These are phyloP conservation scores for Aspergillus hancockii DNA, from an alignment of 495 filamentous ascomycete genomes.

Conservation along the genomic window DNA sequence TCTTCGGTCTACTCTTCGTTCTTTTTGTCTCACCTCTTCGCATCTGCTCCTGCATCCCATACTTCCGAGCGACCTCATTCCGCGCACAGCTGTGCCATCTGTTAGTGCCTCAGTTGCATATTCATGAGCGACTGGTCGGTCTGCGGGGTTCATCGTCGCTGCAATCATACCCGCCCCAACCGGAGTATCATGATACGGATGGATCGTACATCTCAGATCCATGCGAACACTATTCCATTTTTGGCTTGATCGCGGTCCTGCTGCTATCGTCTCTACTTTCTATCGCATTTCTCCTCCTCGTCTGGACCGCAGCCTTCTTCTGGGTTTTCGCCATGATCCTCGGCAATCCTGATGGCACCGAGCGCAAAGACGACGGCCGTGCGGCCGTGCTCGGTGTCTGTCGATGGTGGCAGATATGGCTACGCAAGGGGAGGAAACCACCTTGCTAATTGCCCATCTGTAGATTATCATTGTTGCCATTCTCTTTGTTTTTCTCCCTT, in stretches of 20 bases:
- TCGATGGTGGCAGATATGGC: constrained; percentile 63
- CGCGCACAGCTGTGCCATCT: constrained; percentile 39
- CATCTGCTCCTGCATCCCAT: constrained; percentile 39
- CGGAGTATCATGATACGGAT: constrained; percentile 33
- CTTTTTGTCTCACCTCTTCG: constrained; percentile 45
- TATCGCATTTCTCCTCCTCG: constrained; percentile 51
- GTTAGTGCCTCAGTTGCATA: constrained; percentile 43
- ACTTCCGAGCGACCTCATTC: constrained; percentile 41
- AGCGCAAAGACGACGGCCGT: constrained; percentile 61
- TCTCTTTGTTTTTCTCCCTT: constrained; percentile 5
- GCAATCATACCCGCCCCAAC: constrained; percentile 37
- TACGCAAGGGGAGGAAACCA: constrained; percentile 42
- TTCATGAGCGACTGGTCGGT: constrained; percentile 44
- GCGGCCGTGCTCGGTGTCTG: constrained; percentile 61
- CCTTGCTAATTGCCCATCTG: constrained; percentile 14
- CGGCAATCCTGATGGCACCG: constrained; percentile 64
- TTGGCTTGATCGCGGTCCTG: constrained; percentile 50
- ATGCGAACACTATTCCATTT: constrained; percentile 33
- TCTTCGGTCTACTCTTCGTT: constrained; percentile 43
- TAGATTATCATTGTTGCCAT: constrained; percentile 3
- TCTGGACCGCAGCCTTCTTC: constrained; percentile 63
- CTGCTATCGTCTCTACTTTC: constrained; percentile 56
- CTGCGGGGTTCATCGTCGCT: constrained; percentile 27
- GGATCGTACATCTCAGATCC: constrained; percentile 19
- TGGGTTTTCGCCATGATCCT: constrained; percentile 64